Base-by-base conservation (phyloP, 352 stramenopile genomes). In the Globisporangium apiculatum region DNA sequence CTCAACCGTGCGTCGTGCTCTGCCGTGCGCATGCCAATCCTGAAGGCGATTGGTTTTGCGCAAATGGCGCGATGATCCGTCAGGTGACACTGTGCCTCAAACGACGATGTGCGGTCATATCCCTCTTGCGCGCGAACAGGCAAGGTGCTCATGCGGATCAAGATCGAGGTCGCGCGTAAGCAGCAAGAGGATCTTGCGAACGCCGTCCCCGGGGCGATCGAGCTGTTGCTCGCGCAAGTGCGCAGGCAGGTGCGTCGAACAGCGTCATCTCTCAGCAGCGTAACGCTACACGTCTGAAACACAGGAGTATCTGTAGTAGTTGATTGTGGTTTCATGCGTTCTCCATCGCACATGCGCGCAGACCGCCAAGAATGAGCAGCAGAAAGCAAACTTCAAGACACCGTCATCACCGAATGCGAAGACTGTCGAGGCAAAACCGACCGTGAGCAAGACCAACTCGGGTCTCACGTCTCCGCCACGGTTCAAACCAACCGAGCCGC, bases 101-200 rank as follows among this genome's bases (percentile, higher is more conserved):
- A 38, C 24, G 24, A 31, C 24, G 2, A 31, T 31, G 24, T 31
- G 24, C 24, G 24, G 2, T 31, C 24, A 31, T 31, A 31, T 31
- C 24, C 24, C 24, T 31, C 24, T 31, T 31, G 24, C 24, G 24
- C 4, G 18, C 8, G 24, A 49, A 17, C 37, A 82, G 75, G 72
- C 12, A 82, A 80, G 55, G 71, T 82, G 11, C 58, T 85, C n/a
- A 62, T 48, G 17, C 64, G 70, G 31, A 65, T 80, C 38, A 76
- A 76, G 52, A 80, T 70, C 57, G 70, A 75, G 38, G 64, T 80
- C 47, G 72, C 75, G 1, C 53, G 38, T 35, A 73, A 76, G 43
- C 68, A 77, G 5, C 73, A 82, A 18, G 64, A 80, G 57, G 70
- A 80, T 53, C 55, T 85, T 2, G 70, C 75, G 1, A 67, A 71